Base-by-base conservation (phyloP, 257 asterid species). In the Orobanche coerulescens region DNA sequence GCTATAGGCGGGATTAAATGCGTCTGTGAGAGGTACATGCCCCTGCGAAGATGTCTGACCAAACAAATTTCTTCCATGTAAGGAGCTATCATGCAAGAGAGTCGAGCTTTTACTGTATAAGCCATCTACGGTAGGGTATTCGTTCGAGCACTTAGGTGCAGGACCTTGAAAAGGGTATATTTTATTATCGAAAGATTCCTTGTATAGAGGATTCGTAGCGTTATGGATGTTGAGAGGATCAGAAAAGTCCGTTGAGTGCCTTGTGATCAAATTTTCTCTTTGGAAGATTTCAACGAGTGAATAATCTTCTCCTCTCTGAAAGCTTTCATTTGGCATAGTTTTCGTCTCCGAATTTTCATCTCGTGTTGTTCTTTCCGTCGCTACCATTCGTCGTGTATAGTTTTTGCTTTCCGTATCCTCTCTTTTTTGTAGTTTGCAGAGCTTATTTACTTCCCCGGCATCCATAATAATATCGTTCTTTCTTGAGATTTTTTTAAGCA, bases 61-160 rank as follows among this genome's bases (percentile, higher is more conserved):
- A 22, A 58, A 64, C 16, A 61, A 28, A 57, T 65, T 76, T n/a
- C 49, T 76, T n/a, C 49, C 74, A 22, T 11, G 37, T 2, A 49
- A 68, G 59, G 55, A 58, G 62, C 62, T 55, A 12, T 69, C 78
- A 48, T 48, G 81, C 58, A 58, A 26, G 51, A 60, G 49, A 13
- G 67, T 16, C 25, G 73, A 47, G 28, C 73, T 31, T 64, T 64
- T 56, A 34, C 61, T 34, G 62, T 59, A 61, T 40, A 50, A 58
- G 39, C 50, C 56, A 33, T 54, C 75, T 36, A 31, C 19, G 37
- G 57, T 44, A 22, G 69, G 31, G 47, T 63, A 42, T 30, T 55
- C 67, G 7, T 58, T 22, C 50, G 20, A 26, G 42, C 18, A 18
- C 14, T 67, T 18, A 39, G 24, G 67, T 26, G 53, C 58, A 4